These are phyloP conservation scores for Fusarium nisikadoi DNA, from an alignment of 2,329 filamentous ascomycete genomes.

Conservation along the genomic window DNA sequence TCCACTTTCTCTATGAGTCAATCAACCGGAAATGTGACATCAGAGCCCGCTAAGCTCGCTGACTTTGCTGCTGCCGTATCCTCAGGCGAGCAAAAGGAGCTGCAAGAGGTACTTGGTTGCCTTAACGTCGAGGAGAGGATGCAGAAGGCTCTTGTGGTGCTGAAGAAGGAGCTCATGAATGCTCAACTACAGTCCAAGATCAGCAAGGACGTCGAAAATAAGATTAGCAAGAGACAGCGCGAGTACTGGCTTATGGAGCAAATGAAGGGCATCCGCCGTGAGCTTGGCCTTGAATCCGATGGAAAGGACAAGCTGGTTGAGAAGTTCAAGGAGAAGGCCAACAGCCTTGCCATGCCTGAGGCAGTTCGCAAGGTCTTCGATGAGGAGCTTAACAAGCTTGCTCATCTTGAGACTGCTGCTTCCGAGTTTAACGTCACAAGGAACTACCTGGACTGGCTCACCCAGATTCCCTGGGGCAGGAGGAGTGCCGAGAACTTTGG, in stretches of 20 bases:
- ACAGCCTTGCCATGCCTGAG: constrained; percentile 95
- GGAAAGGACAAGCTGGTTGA: constrained; percentile 98
- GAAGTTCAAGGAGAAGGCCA: constrained; percentile 95
- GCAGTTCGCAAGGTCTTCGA: constrained; percentile 97
- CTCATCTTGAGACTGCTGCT: constrained; percentile 92
- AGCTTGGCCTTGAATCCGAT: constrained; percentile 95
- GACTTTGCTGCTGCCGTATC: constrained; percentile 98
- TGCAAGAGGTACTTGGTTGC: constrained; percentile 90
- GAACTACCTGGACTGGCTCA: constrained; percentile 98
- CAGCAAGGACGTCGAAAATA: constrained; percentile 95
- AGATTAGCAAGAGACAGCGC: constrained; percentile 95
- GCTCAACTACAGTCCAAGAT: constrained; percentile 97
- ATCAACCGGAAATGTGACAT: constrained; percentile 91
- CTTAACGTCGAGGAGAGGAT: constrained; percentile 93
- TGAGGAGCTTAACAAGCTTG: constrained; percentile 96
- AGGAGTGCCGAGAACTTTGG: constrained; percentile 96
- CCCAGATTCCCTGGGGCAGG: constrained; percentile 97
- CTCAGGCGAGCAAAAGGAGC: constrained; percentile 89
- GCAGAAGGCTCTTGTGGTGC: constrained; percentile 87
- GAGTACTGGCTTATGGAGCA: constrained; percentile 99
- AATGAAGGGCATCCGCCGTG: constrained; percentile 97
- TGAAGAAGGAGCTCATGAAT: constrained; percentile 99
- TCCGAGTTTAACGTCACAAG: constrained; percentile 99
- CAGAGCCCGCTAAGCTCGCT: constrained; percentile 93
- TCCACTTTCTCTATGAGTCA: constrained; percentile 97